A percentile compares a stretch with the other conserved stretches of the same genome.
phyloP scores from a whole-genome alignment of 2,329 filamentous ascomycete genomes.

The Helicocarpus griseus region DNA sequence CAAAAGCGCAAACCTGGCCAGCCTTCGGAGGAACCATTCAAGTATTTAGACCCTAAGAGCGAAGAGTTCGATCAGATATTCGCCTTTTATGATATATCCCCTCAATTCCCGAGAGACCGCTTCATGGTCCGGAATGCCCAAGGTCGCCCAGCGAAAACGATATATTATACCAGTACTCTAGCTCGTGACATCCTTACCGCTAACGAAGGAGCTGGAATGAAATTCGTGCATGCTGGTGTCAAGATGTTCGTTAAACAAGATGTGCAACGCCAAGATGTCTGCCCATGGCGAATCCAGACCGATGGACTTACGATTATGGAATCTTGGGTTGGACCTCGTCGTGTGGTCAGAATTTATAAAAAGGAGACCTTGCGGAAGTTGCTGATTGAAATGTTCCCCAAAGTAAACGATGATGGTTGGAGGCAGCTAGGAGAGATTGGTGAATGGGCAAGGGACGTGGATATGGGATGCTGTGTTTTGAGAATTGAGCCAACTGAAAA shows the following conservation, averaged over 20 bases:
- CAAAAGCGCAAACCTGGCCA: constrained; percentile 33
- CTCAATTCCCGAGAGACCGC: constrained; percentile 76
- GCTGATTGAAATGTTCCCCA: constrained; percentile 94
- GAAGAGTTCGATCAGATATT: constrained; percentile 68
- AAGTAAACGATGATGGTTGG: constrained; percentile 66
- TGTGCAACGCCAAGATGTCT: constrained; percentile 73
- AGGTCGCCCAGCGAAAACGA: constrained; percentile 81
- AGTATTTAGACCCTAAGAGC: constrained; percentile 69
- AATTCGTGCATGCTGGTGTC: constrained; percentile 92
- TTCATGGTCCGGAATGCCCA: constrained; percentile 94
- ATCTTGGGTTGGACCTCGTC: constrained; percentile 71
- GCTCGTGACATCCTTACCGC: constrained; percentile 73
- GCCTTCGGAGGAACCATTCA: constrained; percentile 83
- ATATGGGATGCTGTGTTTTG: constrained; percentile 87
- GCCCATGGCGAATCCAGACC: constrained; percentile 89
- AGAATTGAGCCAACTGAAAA: constrained; percentile 64
- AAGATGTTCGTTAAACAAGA: constrained; percentile 99
- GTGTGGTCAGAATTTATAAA: constrained; percentile 64
- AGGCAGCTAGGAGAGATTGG: constrained; percentile 77
- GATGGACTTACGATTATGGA: constrained; percentile 88
- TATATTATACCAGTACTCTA: constrained; percentile 87
- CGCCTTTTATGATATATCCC: constrained; percentile 73
- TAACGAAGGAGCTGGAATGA: constrained; percentile 86
- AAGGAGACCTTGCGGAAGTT: constrained; percentile 73
- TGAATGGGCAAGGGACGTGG: constrained; percentile 65